These are phyloP conservation scores for Pyrrhoderma noxium DNA, from an alignment of 1,284 basidiomycete genomes.

Conservation along the genomic window DNA sequence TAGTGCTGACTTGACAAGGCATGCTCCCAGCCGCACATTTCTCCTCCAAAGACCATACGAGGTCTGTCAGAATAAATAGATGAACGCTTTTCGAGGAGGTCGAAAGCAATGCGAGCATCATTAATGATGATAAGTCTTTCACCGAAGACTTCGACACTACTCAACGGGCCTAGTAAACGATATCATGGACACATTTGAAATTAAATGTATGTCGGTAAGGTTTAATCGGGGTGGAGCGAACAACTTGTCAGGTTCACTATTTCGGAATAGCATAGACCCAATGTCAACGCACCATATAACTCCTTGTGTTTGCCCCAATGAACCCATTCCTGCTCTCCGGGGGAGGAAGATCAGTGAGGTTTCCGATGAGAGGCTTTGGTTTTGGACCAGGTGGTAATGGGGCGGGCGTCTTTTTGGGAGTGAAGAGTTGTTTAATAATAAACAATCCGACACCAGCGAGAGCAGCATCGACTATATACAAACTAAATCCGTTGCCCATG, in stretches of 20 bases:
- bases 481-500: neutral
- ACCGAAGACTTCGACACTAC: conserved; percentile 33
- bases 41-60: conserved; percentile 14
- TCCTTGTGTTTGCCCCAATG: conserved; percentile 16
- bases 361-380: conserved; percentile 17
- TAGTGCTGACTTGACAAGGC: conserved; percentile 6
- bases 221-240: too few species aligned
- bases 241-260: too few species aligned
- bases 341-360: conserved; percentile 16
- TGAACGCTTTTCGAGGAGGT: conserved; percentile 41
- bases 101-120: conserved; percentile 33
- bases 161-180: conserved; percentile 10
- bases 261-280: neutral
- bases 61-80: conserved; percentile 43
- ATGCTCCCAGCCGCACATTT: conserved; percentile 17
- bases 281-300: conserved; percentile 15
- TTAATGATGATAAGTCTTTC: conserved; percentile 39
- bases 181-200: neutral
- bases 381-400: conserved; percentile 10
- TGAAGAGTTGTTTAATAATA: conserved; percentile 8
- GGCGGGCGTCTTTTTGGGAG: conserved; percentile 8
- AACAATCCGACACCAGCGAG: conserved; percentile 13
- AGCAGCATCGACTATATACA: conserved; percentile 1
- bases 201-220: neutral
- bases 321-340: conserved; percentile 17